Evolutionary conservation across 2,329 filamentous ascomycete genomes (phyloP).

Genomic region (Truncatella angustata): DNA sequence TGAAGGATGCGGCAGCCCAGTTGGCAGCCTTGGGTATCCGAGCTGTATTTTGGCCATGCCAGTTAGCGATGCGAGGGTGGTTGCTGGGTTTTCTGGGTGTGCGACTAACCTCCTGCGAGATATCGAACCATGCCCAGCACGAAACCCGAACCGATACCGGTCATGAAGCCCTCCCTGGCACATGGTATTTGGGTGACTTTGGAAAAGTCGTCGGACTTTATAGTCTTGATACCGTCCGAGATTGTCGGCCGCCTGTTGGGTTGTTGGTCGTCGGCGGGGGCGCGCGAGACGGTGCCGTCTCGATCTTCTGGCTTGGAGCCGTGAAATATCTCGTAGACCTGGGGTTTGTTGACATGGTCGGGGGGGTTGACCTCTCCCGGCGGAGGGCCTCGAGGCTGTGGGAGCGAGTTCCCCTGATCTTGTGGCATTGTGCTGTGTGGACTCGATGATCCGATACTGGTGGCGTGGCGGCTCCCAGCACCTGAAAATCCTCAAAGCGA

Average conservation of each 20-base stretch:
- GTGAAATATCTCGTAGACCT: constrained; percentile 39
- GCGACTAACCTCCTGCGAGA: constrained; percentile 67
- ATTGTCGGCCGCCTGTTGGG: constrained; percentile 41
- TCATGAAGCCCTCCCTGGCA: constrained; percentile 76
- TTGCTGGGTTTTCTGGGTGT: not conserved
- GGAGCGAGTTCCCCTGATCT: constrained; percentile 23
- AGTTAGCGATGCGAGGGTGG: not conserved
- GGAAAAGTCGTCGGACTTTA: constrained; percentile 67
- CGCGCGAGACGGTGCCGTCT: constrained; percentile 2
- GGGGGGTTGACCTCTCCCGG: constrained; percentile 32
- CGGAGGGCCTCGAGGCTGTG: constrained; percentile 28
- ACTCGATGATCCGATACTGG: no score
- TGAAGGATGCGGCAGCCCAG: constrained; percentile 80
- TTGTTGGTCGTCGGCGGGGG: constrained; percentile 1
- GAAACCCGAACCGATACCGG: constrained; percentile 79
- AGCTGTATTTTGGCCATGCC: constrained; percentile 34
- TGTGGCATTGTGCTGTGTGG: constrained; percentile 32
- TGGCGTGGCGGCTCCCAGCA: constrained; percentile 10
- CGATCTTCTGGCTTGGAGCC: constrained; percentile 18
- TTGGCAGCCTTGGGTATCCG: constrained; percentile 69
- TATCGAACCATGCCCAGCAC: constrained; percentile 72
- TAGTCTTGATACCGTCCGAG: constrained; percentile 64
- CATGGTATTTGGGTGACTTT: constrained; percentile 79
- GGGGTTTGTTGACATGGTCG: constrained; percentile 31
- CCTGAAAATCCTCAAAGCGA: not conserved